Evolutionary conservation across 805 yeast genomes (phyloP).

Genomic region (Candida nanaspora): DNA sequence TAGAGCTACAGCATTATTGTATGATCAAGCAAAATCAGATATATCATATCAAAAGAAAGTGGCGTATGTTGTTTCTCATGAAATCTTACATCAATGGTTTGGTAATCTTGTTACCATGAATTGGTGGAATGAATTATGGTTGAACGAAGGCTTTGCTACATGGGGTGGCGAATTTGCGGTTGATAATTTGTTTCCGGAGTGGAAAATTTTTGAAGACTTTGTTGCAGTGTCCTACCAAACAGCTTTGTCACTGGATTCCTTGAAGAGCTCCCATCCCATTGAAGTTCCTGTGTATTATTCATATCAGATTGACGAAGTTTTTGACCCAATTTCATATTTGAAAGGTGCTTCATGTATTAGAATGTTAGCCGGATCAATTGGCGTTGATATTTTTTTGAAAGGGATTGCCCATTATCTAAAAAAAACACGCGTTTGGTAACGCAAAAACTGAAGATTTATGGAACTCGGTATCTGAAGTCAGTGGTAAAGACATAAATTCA

Average conservation of each 20-base stretch:
- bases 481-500: conserved; percentile 50
- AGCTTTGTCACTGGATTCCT: conserved; percentile 48
- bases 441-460: conserved; percentile 72
- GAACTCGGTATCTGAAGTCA: conserved; percentile 54
- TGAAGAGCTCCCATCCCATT: conserved; percentile 68
- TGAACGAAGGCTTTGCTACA: conserved; percentile 87
- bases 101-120: conserved; percentile 87
- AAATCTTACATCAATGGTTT: conserved; percentile 88
- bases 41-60: conserved; percentile 58
- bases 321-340: conserved; percentile 73
- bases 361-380: conserved; percentile 69
- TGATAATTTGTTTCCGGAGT: conserved; percentile 65
- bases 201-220: conserved; percentile 65
- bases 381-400: conserved; percentile 58
- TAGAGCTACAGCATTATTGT: conserved; percentile 52
- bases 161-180: conserved; percentile 73
- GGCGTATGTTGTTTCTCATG: conserved; percentile 79
- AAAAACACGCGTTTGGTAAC: conserved; percentile 55
- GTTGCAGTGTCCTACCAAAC: conserved; percentile 44
- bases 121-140: conserved; percentile 92
- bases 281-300: conserved; percentile 78
- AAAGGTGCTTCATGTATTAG: conserved; percentile 75
- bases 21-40: conserved; percentile 38
- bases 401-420: conserved; percentile 70
- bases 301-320: conserved; percentile 72